Base-by-base conservation (phyloP, 805 yeast species). In the Candida bentonensis region DNA sequence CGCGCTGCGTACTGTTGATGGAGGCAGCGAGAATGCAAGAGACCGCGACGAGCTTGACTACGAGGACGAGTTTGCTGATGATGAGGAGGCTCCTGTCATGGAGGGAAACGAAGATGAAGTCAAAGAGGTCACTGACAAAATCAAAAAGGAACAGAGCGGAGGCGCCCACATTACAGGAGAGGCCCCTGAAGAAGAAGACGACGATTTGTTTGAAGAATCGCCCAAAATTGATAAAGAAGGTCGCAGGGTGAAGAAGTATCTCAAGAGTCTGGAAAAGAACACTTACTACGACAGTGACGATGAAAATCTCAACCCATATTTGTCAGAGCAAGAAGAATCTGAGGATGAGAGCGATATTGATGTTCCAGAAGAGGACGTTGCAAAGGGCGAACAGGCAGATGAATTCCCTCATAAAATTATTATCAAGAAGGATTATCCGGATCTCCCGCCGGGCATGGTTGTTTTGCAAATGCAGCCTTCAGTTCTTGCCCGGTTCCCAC, bases 41-140 rank as follows among this genome's bases (percentile, higher is more conserved):
- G 95, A 86, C 46, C 86, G 83, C 51, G 96, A 88, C 51, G 96
- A 87, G 57, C 66, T 92, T 55, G 98, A 89, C 64, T 89, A 72
- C 56, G 96, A 92, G 53, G 97, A 92, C 60, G 96, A 88, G 60
- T 92, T 92, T 63, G 96, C 92, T 22, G 98, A 92, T 62, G 98
- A 92, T 61, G 98, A 92, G 65, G 98, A 89, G 60, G 97, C 97
- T 1, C 98, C 98, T 23, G 83, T 92, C 47, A 77, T 89, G 70
- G 97, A 89, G 56, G 96, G 96, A 41, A 71, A 88, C 49, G 97
- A 89, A 57, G 96, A 92, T 56, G 97, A 92, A 57, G 83, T 85
- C 60, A 87, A 82, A 60, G 82, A 86, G 49, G 82, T 87, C 43
- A 96, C 92, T 62, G 75, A 58, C 27, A 58, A 61, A 41, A 58